Percentiles rank a stretch among this genome's conserved stretches.
Conservation (phyloP, 1,284 basidiomycete species). For the Irpex rosettiformis region DNA sequence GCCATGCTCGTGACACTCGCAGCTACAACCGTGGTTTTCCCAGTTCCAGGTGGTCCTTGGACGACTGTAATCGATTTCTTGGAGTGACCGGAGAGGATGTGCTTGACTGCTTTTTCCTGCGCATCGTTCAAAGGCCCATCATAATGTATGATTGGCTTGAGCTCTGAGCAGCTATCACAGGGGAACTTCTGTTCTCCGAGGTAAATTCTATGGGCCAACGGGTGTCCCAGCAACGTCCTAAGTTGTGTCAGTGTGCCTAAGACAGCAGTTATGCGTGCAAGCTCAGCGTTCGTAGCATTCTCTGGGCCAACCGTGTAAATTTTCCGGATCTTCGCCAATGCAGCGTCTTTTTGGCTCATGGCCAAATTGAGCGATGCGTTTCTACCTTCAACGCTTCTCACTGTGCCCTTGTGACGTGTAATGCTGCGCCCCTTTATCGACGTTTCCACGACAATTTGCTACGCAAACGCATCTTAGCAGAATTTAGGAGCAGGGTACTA, state of each 20-base stretch:
- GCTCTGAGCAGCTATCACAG: neutral
- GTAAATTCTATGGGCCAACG: neutral
- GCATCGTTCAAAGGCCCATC: conserved; percentile 43
- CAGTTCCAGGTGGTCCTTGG: conserved; percentile 54
- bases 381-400: conserved; percentile 11
- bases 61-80: conserved; percentile 42
- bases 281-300: conserved; percentile 17
- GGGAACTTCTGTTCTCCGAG: neutral
- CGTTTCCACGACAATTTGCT: conserved; percentile 4
- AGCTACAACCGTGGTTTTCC: conserved; percentile 32
- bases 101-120: conserved; percentile 47
- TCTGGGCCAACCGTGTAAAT: conserved; percentile 21
- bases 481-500: neutral
- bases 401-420: conserved; percentile 6
- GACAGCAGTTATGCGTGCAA: conserved; percentile 11
- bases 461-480: conserved; percentile 3
- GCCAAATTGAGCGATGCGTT: conserved; percentile 8
- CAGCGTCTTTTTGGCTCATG: conserved; percentile 3
- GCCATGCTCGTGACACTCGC: conserved; percentile 23
- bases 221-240: neutral
- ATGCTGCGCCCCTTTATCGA: neutral
- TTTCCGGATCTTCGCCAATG: conserved; percentile 8
- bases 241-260: conserved; percentile 9
- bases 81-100: conserved; percentile 44
- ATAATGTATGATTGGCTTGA: neutral